These are phyloP conservation scores for Tetrahymena thermophila DNA, from an alignment of 73 alveolate genomes.

Conservation along the genomic window DNA sequence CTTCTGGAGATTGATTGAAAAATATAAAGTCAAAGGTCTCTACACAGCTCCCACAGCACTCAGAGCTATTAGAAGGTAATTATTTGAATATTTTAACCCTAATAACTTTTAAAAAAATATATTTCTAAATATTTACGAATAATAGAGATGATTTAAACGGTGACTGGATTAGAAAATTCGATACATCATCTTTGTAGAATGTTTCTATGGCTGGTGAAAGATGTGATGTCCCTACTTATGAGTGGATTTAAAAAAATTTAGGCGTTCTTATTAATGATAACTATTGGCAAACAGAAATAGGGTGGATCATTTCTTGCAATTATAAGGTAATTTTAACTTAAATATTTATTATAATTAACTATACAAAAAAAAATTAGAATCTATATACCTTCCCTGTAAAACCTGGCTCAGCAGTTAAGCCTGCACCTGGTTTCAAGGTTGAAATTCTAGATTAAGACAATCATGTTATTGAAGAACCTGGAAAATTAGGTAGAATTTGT, in stretches of 20 bases:
- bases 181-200: conserved; percentile 60
- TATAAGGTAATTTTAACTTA: conserved; percentile 39
- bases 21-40: conserved; percentile 82
- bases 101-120: too few relatives aligned
- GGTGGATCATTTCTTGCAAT: conserved; percentile 87
- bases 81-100: too few relatives aligned
- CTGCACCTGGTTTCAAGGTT: conserved; percentile 89
- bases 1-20: conserved; percentile 83
- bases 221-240: conserved; percentile 97
- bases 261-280: conserved; percentile 87
- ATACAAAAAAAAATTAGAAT: neutral
- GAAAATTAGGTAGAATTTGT: conserved; percentile 75
- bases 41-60: conserved; percentile 99
- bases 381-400: conserved; percentile 26
- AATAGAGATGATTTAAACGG: conserved; percentile 93
- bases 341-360: neutral
- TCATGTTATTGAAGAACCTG: conserved; percentile 50
- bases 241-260: conserved; percentile 72
- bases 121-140: too few relatives aligned
- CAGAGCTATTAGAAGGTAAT: conserved; percentile 78
- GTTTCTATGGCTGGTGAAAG: conserved; percentile 95
- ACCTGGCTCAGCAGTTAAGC: conserved; percentile 94
- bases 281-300: conserved; percentile 99
- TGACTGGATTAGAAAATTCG: conserved; percentile 67
- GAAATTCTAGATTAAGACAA: conserved; percentile 77